A percentile compares a stretch with the other conserved stretches of the same genome.
phyloP scores from a whole-genome alignment of 305 asterid species.

The Stenogyne calaminthoides region DNA sequence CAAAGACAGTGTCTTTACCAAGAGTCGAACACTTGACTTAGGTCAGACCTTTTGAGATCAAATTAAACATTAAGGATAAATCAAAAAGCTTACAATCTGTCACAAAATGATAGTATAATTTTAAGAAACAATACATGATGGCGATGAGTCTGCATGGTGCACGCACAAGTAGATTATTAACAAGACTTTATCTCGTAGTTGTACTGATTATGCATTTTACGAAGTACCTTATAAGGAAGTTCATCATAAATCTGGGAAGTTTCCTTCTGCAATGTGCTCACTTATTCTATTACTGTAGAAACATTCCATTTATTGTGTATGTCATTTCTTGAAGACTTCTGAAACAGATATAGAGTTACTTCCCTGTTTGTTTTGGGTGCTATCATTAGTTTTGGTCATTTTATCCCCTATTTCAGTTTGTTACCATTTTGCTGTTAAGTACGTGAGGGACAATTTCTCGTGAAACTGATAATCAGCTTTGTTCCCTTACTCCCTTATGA shows the following conservation, averaged over 20 bases:
- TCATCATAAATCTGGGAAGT: slow-evolving; percentile 10
- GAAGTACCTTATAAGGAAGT: slow-evolving; percentile 12
- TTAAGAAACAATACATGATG: slow-evolving; percentile 22
- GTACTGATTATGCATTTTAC: slow-evolving; percentile 20
- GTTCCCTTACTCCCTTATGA: background rate
- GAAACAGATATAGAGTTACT: slow-evolving; percentile 1
- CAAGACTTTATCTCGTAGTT: slow-evolving; percentile 24
- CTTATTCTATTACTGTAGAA: background rate
- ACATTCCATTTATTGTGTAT: background rate
- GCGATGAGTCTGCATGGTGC: slow-evolving; percentile 23
- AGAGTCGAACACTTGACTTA: slow-evolving; percentile 76
- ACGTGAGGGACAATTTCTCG: background rate
- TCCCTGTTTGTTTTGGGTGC: background rate
- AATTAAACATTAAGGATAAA: slow-evolving; percentile 39
- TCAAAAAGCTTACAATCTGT: slow-evolving; percentile 29
- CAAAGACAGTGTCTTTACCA: slow-evolving; percentile 63
- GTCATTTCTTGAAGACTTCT: background rate
- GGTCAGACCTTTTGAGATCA: slow-evolving; percentile 73
- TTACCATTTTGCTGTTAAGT: background rate
- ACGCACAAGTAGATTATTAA: background rate
- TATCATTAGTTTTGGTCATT: slow-evolving; percentile 7
- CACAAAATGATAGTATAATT: slow-evolving; percentile 25
- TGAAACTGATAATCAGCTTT: background rate
- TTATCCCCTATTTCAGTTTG: background rate
- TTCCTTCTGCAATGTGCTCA: slow-evolving; percentile 22